These are phyloP conservation scores for Didymella lethalis DNA, from an alignment of 2,329 filamentous ascomycete genomes.

Conservation along the genomic window DNA sequence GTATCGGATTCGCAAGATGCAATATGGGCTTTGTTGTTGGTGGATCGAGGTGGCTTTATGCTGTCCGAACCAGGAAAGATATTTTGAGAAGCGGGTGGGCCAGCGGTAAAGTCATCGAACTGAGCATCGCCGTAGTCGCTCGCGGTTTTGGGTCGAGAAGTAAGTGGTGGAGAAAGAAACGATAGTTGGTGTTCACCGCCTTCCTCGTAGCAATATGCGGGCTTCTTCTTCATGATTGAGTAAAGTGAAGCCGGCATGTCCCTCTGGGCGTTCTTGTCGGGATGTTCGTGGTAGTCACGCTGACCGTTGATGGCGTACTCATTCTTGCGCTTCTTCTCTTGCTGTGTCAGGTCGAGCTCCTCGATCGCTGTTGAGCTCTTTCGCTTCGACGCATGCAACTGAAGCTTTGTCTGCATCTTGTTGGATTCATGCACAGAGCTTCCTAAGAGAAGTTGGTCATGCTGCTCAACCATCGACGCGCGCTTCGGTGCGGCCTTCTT, in stretches of 20 bases:
- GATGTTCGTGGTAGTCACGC: constrained; percentile 34
- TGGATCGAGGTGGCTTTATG: not conserved
- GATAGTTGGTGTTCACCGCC: constrained; percentile 34
- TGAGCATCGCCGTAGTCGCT: constrained; percentile 44
- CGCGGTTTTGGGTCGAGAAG: constrained; percentile 14
- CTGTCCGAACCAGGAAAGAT: not conserved
- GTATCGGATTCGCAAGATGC: constrained; percentile 28
- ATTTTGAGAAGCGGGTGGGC: not conserved
- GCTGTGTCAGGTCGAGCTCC: constrained; percentile 44
- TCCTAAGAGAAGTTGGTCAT: constrained; percentile 9
- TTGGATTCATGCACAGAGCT: constrained; percentile 15
- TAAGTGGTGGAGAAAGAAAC: constrained; percentile 25
- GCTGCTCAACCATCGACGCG: constrained; percentile 15
- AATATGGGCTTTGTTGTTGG: not conserved
- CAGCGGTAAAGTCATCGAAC: constrained; percentile 23
- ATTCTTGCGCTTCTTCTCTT: constrained; percentile 39
- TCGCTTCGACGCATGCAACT: constrained; percentile 38
- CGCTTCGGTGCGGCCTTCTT: constrained; percentile 52
- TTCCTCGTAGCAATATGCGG: constrained; percentile 37
- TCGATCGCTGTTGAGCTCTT: constrained; percentile 36
- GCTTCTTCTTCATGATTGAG: constrained; percentile 40
- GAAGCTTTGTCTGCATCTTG: constrained; percentile 41
- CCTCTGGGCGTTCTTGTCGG: constrained; percentile 36
- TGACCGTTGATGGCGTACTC: constrained; percentile 27
- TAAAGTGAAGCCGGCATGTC: constrained; percentile 31